Evolutionary conservation across 116 monocot species (phyloP), one percentile per base, ranked within the genome.

Genomic region (Posidonia oceanica): DNA sequence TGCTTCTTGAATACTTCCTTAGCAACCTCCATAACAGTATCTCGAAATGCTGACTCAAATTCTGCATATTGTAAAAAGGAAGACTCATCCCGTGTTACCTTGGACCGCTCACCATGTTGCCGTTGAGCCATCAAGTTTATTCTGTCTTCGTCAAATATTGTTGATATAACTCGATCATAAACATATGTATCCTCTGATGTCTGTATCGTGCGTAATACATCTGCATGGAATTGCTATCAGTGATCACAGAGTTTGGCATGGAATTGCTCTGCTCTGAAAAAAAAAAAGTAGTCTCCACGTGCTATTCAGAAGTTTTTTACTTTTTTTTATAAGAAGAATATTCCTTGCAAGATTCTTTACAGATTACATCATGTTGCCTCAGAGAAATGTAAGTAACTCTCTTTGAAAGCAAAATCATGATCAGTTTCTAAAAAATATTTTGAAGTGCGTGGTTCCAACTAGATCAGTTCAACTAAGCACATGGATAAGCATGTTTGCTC

Each of bases 171-270:
- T 61, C 80, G 80, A 75, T 92, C 92, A 77, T 87, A 97, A 36
- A 89, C 85, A 83, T 97, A 89, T 70, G 87, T 89, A 75, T 97
- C 87, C 73, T 97, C 97, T 52, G 89, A 52, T 62, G 92, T 82
- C 58, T 89, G 87, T 60, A 97, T 89, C 29, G 84, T 84, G 71
- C 92, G 87, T 23, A 97, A 69, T 38, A 97, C 77, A 89, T 89
- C 96, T 97, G 87, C 70, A 74, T 36, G 16, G 65, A 39, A 74
- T 39, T 69, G 7, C 52, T 23, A 52, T 68, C 36, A 57, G 36
- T 42, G 17, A 64, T 5, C 12, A 10, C 48, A 48, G 3, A 64
- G 48, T 14, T n/a, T 52, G n/a, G n/a, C n/a, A n/a, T n/a, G n/a
- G n/a, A n/a, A n/a, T n/a, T n/a, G n/a, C n/a, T n/a, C n/a, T n/a